Conservation (phyloP, 2,329 filamentous ascomycete species). For the Botrytis sinoallii region DNA sequence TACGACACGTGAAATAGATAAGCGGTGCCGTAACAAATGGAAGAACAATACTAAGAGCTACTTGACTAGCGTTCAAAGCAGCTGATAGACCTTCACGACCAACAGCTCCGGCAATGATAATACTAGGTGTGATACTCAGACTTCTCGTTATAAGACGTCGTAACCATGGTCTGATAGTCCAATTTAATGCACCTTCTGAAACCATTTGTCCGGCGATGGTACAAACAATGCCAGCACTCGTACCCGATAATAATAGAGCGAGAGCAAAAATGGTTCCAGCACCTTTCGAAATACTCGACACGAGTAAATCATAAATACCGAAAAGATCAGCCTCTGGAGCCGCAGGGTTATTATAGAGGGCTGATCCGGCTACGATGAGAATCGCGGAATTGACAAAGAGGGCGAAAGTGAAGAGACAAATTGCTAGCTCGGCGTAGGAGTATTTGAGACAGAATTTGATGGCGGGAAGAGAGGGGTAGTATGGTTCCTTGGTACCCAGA, state of each 20-base stretch:
- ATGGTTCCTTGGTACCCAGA: constrained; percentile 49
- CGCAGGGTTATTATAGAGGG: constrained; percentile 58
- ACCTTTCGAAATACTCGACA: constrained; percentile 63
- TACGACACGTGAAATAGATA: constrained; percentile 79
- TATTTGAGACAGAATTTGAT: constrained; percentile 72
- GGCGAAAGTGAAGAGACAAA: constrained; percentile 78
- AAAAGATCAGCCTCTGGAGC: constrained; percentile 75
- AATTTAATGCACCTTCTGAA: constrained; percentile 74
- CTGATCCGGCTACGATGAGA: constrained; percentile 75
- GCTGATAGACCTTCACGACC: constrained; percentile 67
- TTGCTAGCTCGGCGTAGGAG: constrained; percentile 65
- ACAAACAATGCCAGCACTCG: constrained; percentile 81
- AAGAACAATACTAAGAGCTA: constrained; percentile 72
- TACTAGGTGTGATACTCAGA: constrained; percentile 77
- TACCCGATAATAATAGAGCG: constrained; percentile 74
- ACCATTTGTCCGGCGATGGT: constrained; percentile 91
- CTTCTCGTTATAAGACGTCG: constrained; percentile 73
- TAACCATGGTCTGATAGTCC: constrained; percentile 73
- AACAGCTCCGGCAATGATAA: constrained; percentile 78
- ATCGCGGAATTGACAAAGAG: constrained; percentile 83
- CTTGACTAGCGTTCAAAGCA: constrained; percentile 73
- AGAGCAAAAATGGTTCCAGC: constrained; percentile 84
- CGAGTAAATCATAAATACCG: constrained; percentile 71
- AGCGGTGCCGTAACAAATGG: constrained; percentile 81
- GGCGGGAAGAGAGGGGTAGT: constrained; percentile 68